Conservation (phyloP, 2,329 filamentous ascomycete genomes). For the Cercospora zeina region DNA sequence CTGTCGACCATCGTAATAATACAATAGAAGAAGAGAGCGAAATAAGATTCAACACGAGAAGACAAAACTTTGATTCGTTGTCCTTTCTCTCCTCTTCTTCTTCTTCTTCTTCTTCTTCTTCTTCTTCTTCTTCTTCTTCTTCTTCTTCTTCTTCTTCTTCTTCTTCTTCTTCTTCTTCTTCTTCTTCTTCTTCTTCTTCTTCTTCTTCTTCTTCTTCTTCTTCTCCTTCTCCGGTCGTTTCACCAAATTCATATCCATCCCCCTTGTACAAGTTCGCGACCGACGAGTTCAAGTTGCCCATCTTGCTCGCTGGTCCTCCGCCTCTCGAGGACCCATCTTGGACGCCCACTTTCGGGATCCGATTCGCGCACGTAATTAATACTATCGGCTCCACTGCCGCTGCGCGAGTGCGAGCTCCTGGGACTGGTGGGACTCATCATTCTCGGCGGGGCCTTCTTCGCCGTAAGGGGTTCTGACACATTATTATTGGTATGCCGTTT, state of each 20-base stretch:
- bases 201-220: too few species aligned
- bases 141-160: too few species aligned
- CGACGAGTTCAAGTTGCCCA: slow-evolving; percentile 65
- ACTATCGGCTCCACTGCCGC: slow-evolving; percentile 62
- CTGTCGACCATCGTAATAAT: too few species aligned
- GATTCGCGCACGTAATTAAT: slow-evolving; percentile 66
- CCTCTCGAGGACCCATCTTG: slow-evolving; percentile 68
- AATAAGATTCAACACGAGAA: too few species aligned
- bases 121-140: too few species aligned
- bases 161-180: too few species aligned
- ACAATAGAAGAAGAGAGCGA: too few species aligned
- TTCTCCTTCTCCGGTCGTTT: too few species aligned
- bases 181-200: too few species aligned
- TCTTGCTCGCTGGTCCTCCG: slow-evolving; percentile 62
- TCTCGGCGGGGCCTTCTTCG: slow-evolving; percentile 24
- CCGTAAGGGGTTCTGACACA: slow-evolving; percentile 26
- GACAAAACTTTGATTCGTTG: too few species aligned
- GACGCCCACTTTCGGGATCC: slow-evolving; percentile 60
- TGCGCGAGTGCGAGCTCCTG: slow-evolving; percentile 36
- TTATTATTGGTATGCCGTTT: slow-evolving; percentile 19
- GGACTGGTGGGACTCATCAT: slow-evolving; percentile 18
- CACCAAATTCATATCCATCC: slow-evolving; percentile 43
- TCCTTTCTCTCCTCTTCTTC: too few species aligned
- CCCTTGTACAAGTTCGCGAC: slow-evolving; percentile 63
- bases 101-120: too few species aligned